A percentile compares a stretch with the other conserved stretches of the same genome.
Evolutionary conservation across 2,329 filamentous ascomycete species (phyloP).

Genomic region (Thelonectria discophora): DNA sequence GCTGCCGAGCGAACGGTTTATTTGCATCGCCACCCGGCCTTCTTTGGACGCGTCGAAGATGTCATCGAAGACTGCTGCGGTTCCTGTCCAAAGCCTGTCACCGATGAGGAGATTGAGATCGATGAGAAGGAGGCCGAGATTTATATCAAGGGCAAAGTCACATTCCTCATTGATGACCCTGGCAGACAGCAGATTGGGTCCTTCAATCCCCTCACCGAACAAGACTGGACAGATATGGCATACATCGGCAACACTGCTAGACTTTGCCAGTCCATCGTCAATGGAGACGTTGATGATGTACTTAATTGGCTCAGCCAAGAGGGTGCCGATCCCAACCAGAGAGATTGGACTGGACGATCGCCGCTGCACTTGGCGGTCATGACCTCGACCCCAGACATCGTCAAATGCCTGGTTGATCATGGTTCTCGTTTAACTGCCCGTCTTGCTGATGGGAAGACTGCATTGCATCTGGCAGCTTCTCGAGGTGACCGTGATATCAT

Average conservation of each 20-base stretch:
- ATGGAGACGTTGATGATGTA: constrained; percentile 75
- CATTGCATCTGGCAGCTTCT: constrained; percentile 81
- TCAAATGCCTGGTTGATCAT: constrained; percentile 74
- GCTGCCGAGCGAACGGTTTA: constrained; percentile 77
- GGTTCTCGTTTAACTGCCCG: constrained; percentile 78
- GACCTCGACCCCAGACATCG: constrained; percentile 73
- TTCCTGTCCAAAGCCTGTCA: constrained; percentile 74
- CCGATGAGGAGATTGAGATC: constrained; percentile 75
- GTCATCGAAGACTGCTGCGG: constrained; percentile 85
- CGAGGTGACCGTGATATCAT: constrained; percentile 75
- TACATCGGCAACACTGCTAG: constrained; percentile 82
- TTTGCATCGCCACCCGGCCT: constrained; percentile 84
- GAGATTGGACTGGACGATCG: constrained; percentile 81
- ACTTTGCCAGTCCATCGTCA: constrained; percentile 83
- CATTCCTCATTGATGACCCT: constrained; percentile 82
- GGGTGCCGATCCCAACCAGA: constrained; percentile 73
- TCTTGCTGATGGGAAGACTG: constrained; percentile 80
- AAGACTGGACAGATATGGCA: constrained; percentile 92
- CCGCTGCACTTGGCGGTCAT: constrained; percentile 81
- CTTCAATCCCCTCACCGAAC: constrained; percentile 82
- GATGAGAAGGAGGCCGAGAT: constrained; percentile 77
- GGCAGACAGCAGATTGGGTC: constrained; percentile 76
- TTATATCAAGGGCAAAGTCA: constrained; percentile 77
- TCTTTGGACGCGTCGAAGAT: constrained; percentile 80
- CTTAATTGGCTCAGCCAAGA: constrained; percentile 75